These are phyloP conservation scores for Xylaria castorea DNA, from an alignment of 495 filamentous ascomycete genomes.

Conservation along the genomic window DNA sequence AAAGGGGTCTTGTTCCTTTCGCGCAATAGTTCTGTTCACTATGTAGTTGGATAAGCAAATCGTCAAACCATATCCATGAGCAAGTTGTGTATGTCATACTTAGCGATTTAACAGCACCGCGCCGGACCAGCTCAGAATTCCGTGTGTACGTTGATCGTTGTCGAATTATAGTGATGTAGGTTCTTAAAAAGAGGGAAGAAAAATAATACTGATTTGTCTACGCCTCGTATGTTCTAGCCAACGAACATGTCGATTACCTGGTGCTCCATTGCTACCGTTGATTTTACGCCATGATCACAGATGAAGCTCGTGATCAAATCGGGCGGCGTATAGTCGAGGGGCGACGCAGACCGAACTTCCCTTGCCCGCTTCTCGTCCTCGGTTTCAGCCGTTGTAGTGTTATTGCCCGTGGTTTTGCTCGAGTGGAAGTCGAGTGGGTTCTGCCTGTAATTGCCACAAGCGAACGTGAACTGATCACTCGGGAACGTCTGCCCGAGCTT, in stretches of 20 bases:
- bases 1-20: background rate
- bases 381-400: conserved; percentile 57
- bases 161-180: background rate
- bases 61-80: conserved; percentile 10
- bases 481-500: conserved; percentile 85
- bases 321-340: conserved; percentile 88
- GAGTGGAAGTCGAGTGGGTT: conserved; percentile 37
- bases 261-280: conserved; percentile 42
- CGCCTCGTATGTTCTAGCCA: conserved; percentile 15
- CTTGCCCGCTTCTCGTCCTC: conserved; percentile 41
- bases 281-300: conserved; percentile 53
- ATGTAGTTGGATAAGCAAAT: conserved; percentile 21
- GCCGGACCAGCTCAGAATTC: background rate
- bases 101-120: background rate
- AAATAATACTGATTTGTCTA: background rate
- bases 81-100: conserved; percentile 13
- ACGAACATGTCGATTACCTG: conserved; percentile 42
- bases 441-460: conserved; percentile 40
- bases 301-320: conserved; percentile 69
- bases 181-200: background rate
- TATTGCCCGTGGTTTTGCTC: conserved; percentile 35
- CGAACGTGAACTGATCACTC: conserved; percentile 77
- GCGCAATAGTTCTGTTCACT: conserved; percentile 15
- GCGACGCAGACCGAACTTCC: conserved; percentile 42
- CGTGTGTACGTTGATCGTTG: background rate